These are phyloP conservation scores for Paecilomyces variotii DNA, from an alignment of 2,329 filamentous ascomycete genomes.

Conservation along the genomic window DNA sequence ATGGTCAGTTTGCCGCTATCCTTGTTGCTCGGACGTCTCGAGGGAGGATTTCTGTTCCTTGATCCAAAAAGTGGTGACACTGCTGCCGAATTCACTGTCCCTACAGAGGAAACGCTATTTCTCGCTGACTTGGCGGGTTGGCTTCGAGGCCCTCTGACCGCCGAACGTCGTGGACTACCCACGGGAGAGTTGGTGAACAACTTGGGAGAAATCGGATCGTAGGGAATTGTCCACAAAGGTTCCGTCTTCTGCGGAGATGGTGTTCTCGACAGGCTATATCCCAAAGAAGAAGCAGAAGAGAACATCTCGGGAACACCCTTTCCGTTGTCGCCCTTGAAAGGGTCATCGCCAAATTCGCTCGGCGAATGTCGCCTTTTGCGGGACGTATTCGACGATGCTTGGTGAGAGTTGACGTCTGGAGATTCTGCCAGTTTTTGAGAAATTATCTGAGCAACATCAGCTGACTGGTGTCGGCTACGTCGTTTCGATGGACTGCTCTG, in stretches of 20 bases:
- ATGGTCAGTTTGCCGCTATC: conserved; percentile 21
- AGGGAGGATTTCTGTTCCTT: conserved; percentile 1
- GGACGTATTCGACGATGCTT: conserved; percentile 13
- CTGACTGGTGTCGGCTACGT: neutral
- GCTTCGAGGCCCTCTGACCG: conserved; percentile 25
- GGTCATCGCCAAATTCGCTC: conserved; percentile 8
- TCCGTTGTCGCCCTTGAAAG: conserved; percentile 10
- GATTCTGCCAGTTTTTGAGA: conserved; percentile 8
- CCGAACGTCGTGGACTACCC: conserved; percentile 24
- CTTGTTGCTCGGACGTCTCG: conserved; percentile 7
- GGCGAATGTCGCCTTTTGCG: conserved; percentile 18
- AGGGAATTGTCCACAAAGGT: conserved; percentile 18
- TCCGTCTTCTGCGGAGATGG: conserved; percentile 22
- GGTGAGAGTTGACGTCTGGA: conserved; percentile 6
- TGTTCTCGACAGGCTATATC: conserved; percentile 15
- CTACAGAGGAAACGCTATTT: conserved; percentile 10
- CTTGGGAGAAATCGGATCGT: conserved; percentile 14
- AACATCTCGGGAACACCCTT: conserved; percentile 17
- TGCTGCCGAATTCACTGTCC: conserved; percentile 5
- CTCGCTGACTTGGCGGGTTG: conserved; percentile 17
- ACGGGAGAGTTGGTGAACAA: conserved; percentile 16
- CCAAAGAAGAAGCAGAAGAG: conserved; percentile 14
- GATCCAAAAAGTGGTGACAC: neutral
- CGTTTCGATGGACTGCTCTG: neutral
- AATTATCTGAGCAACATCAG: neutral